Evolutionary conservation across 495 filamentous ascomycete genomes (phyloP), one percentile per base, ranked within the genome.

Genomic region (Hypoxylon subgilvum): DNA sequence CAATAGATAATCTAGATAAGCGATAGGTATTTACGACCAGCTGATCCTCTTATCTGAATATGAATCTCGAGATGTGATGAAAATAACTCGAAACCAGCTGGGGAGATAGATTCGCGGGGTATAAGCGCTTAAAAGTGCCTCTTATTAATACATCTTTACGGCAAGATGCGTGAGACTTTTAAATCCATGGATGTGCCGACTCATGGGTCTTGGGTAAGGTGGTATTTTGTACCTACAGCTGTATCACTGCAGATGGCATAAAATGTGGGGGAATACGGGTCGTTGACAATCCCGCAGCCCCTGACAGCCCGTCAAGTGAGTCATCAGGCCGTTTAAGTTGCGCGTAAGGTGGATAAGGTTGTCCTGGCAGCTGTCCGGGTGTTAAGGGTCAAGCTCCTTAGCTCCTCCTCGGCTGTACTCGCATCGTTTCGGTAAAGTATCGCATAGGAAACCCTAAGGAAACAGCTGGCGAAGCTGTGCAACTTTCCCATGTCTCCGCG

Each of bases 401-500:
- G 17, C 17, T 30, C 28, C 60, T 44, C 53, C 60, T 63, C 60
- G 60, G 60, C 48, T 63, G 60, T 52, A 63, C 60, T 63, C 42
- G 52, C 52, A 57, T 63, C 41, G 60, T 57, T 63, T 63, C 60
- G 60, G 60, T 57, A 63, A 63, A 57, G 47, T 59, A 40, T 23
- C 32, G 23, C 23, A n/a, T 27, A 27, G 3, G 23, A 27, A 27
- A 27, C 41, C 12, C 22, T 46, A 31, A n/a, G 36, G 52, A 52
- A 57, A 54, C 46, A 52, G 52, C 47, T 63, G 50, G 57, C 51
- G 50, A 55, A 55, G 44, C 38, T 16, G 44, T 55, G 60, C 53
- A 40, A 48, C 53, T 63, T 39, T 65, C 59, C 58, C 40, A 63
- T 64, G 25, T 48, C 57, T 64, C 58, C 66, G 60, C 59, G 61